These are phyloP conservation scores for Aristolochia fimbriata DNA, from an alignment of 164 flowering plant species.

Conservation along the genomic window DNA sequence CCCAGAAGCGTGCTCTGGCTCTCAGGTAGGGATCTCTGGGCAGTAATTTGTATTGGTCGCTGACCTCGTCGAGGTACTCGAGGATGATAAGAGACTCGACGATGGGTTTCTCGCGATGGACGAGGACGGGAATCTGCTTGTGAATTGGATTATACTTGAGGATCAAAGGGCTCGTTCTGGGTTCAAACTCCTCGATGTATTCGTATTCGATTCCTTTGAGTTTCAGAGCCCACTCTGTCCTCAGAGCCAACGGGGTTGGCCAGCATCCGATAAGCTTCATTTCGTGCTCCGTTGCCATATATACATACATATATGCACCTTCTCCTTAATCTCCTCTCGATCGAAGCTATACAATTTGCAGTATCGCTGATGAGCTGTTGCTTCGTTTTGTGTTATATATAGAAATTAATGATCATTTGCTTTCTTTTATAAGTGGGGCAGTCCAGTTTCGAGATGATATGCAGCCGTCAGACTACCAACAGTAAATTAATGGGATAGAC, in stretches of 20 bases:
- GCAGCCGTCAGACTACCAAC: too few relatives aligned
- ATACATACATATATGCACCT: not conserved
- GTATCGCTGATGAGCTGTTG: too few relatives aligned
- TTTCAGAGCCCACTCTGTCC: slow-evolving; percentile 7
- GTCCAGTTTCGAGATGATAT: too few relatives aligned
- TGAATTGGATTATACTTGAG: slow-evolving; percentile 11
- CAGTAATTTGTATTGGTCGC: not conserved
- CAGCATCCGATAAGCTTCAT: slow-evolving; percentile 4
- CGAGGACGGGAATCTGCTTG: slow-evolving; percentile 5
- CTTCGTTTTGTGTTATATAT: too few relatives aligned
- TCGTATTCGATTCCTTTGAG: slow-evolving; percentile 22
- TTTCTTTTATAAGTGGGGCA: too few relatives aligned
- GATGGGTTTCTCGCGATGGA: slow-evolving; percentile 1
- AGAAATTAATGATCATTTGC: too few relatives aligned
- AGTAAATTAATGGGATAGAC: too few relatives aligned
- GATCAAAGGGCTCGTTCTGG: slow-evolving; percentile 19
- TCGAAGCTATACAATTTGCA: too few relatives aligned
- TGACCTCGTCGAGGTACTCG: slow-evolving; percentile 4
- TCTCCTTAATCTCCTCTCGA: not conserved
- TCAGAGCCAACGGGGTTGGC: slow-evolving; percentile 1
- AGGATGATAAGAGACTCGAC: slow-evolving; percentile 7
- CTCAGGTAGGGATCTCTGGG: slow-evolving; percentile 8
- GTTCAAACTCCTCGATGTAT: slow-evolving; percentile 15
- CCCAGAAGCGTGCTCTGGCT: slow-evolving; percentile 6
- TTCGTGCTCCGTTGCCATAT: not conserved